These are phyloP conservation scores for Phlyctochytrium bullatum DNA, from an alignment of 192 early-diverging fungal genomes.

Conservation along the genomic window DNA sequence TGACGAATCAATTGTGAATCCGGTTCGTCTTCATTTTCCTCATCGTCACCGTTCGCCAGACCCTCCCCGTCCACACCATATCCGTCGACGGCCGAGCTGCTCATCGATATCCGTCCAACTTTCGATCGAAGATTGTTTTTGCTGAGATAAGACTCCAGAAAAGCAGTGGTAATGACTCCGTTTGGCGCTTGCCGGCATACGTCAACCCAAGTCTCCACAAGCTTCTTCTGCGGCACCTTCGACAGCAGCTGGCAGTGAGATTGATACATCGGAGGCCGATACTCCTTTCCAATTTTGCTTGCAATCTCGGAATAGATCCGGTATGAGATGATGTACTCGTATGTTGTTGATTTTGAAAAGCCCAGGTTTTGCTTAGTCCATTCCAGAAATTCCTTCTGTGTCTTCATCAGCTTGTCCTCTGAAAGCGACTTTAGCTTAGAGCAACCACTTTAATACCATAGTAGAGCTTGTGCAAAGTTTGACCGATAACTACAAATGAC, in stretches of 20 bases:
- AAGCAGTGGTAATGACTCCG: constrained; percentile 51
- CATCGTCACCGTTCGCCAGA: background rate
- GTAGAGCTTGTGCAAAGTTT: constrained; percentile 53
- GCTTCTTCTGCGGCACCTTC: constrained; percentile 48
- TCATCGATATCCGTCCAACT: constrained; percentile 8
- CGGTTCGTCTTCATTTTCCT: constrained; percentile 16
- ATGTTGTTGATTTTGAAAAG: constrained; percentile 55
- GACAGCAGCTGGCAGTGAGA: constrained; percentile 55
- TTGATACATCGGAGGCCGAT: constrained; percentile 51
- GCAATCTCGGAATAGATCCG: constrained; percentile 52
- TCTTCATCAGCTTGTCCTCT: constrained; percentile 53
- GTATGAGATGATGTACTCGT: constrained; percentile 58
- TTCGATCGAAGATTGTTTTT: constrained; percentile 18
- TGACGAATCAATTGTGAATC: too few species aligned
- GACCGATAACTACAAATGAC: constrained; percentile 56
- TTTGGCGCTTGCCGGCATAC: constrained; percentile 41
- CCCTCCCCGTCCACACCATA: constrained; percentile 3
- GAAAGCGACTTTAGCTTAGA: background rate
- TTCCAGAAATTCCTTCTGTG: constrained; percentile 53
- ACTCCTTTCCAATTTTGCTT: constrained; percentile 35
- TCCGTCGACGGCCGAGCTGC: constrained; percentile 2
- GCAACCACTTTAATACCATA: constrained; percentile 21
- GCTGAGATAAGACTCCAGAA: constrained; percentile 33
- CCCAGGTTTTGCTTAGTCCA: constrained; percentile 53
- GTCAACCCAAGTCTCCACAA: constrained; percentile 50